Evolutionary conservation across 2,329 filamentous ascomycete genomes (phyloP), one percentile per base, ranked within the genome.

Genomic region (Aspergillus neotritici): DNA sequence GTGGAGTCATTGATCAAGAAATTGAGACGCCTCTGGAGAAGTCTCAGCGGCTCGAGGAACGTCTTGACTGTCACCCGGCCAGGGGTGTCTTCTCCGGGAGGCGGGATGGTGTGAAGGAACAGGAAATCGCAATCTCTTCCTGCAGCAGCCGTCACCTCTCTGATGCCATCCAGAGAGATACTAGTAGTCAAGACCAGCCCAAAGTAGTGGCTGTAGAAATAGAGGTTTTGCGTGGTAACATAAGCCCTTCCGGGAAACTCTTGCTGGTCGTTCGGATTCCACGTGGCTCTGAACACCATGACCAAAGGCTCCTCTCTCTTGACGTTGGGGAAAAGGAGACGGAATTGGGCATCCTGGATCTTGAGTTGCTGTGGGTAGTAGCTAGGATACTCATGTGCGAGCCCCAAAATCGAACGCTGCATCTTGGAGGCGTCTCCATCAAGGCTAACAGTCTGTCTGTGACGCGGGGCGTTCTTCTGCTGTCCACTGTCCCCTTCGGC

Each of bases 201-300:
- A 63, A 96, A 82, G 60, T 96, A 87, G 59, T 97, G 86, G 56
- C 90, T 94, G 67, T 96, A 98, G 61, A 98, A 97, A 65, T 94
- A 97, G 63, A 98, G 82, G 51, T 90, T 86, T 49, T 84, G 82
- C 0, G 84, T 77, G 1, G 91, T 97, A 47, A 95, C 83, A 63
- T 94, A 98, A 16, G 94, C 82, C 41, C 93, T 81, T 1, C 93
- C 84, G 7, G 84, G 83, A 47, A 97, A 87, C 48, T 86, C 83
- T 64, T 86, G 83, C 53, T 82, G 78, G 41, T 86, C 82, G 52
- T 82, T 84, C 1, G 82, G 80, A 56, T 81, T 84, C 88, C 93
- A 98, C 0, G 88, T 87, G 12, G 90, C 91, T 35, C 90, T 81
- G 69, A 97, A 97, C 2, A 98, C 93, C 38, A 97, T 75, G 3